These are phyloP conservation scores for Candida sojae DNA, from an alignment of 1,139 yeast species.

Conservation along the genomic window DNA sequence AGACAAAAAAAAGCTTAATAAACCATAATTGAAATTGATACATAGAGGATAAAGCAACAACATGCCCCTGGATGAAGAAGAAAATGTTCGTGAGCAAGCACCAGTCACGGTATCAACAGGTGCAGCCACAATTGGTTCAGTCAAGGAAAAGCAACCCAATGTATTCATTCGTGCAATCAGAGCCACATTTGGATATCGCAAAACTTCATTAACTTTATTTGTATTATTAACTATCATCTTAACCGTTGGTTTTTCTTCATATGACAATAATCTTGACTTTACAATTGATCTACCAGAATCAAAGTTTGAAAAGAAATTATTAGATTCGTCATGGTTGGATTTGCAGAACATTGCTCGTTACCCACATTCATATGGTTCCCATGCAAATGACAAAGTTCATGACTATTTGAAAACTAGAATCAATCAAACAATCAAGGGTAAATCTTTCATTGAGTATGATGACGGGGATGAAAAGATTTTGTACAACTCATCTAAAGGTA, in stretches of 20 bases:
- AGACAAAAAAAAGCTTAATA: neutral
- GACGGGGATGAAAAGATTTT: slow-evolving; percentile 33
- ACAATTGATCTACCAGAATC: slow-evolving; percentile 42
- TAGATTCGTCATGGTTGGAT: slow-evolving; percentile 62
- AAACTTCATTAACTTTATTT: slow-evolving; percentile 56
- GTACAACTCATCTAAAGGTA: slow-evolving; percentile 33
- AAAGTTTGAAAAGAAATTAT: slow-evolving; percentile 37
- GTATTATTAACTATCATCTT: slow-evolving; percentile 42
- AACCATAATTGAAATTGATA: neutral
- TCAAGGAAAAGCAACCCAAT: slow-evolving; percentile 19
- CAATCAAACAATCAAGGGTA: slow-evolving; percentile 24
- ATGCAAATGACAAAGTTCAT: slow-evolving; percentile 75
- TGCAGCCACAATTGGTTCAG: neutral
- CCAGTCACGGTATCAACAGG: neutral
- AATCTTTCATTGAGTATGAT: slow-evolving; percentile 49
- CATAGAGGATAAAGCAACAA: neutral
- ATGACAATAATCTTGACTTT: slow-evolving; percentile 38
- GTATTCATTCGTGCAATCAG: slow-evolving; percentile 29
- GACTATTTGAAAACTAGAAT: slow-evolving; percentile 59
- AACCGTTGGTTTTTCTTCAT: slow-evolving; percentile 29
- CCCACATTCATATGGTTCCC: slow-evolving; percentile 79
- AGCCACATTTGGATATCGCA: slow-evolving; percentile 57
- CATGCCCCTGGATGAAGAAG: slow-evolving; percentile 3
- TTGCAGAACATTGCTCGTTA: slow-evolving; percentile 64
- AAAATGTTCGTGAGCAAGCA: neutral